Conservation (phyloP, 495 filamentous ascomycete genomes). For the Penicillium longicatenatum region DNA sequence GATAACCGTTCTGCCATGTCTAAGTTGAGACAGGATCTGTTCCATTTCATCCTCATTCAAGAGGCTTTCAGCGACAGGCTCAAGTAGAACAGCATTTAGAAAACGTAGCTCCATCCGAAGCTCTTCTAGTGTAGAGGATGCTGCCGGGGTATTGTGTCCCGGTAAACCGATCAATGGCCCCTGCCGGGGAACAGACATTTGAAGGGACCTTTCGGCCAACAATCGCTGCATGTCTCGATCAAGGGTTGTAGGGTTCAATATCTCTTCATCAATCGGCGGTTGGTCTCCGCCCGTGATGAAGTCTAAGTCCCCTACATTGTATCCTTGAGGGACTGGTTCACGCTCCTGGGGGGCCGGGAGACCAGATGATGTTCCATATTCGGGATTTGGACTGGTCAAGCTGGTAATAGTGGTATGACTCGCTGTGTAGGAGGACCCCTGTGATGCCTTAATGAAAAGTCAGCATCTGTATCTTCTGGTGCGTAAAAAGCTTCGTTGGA, state of each 20-base stretch:
- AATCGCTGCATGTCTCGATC: not conserved
- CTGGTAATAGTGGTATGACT: not conserved
- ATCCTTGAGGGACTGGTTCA: not conserved
- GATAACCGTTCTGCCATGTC: no score
- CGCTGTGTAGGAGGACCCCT: not conserved
- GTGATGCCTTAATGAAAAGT: not conserved
- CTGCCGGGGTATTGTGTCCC: not conserved
- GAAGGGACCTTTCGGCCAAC: no score
- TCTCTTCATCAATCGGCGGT: no score
- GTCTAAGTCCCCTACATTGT: not conserved
- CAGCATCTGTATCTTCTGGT: not conserved
- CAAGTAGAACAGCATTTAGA: not conserved
- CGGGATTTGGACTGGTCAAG: not conserved
- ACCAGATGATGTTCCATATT: not conserved
- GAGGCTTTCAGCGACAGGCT: no score
- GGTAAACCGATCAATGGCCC: not conserved
- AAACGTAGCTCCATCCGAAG: not conserved
- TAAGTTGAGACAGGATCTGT: no score
- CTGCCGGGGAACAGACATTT: not conserved
- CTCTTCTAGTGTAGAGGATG: no score
- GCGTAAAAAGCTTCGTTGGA: not conserved
- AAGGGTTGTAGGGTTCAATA: no score
- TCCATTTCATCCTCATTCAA: no score
- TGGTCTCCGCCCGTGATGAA: not conserved
- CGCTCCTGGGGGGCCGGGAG: no score